These are phyloP conservation scores for Xylariaceae sp. DNA, from an alignment of 2,329 filamentous ascomycete genomes.

Conservation along the genomic window DNA sequence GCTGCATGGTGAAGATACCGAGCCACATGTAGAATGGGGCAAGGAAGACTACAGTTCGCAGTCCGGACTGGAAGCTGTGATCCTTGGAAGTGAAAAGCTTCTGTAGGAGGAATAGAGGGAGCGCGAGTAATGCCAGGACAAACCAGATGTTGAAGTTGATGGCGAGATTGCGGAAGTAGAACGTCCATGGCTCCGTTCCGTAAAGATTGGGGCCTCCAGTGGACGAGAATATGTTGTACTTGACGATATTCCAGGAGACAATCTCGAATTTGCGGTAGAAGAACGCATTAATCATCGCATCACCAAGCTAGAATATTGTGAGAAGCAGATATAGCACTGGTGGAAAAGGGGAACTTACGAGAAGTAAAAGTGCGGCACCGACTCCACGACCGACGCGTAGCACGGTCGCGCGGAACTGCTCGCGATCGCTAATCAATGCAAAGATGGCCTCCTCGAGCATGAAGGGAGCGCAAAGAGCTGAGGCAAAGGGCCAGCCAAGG, in stretches of 20 bases:
- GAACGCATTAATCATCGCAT: slow-evolving; percentile 69
- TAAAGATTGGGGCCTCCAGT: slow-evolving; percentile 85
- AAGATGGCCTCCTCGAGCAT: slow-evolving; percentile 68
- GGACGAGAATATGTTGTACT: slow-evolving; percentile 88
- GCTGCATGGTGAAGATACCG: slow-evolving; percentile 81
- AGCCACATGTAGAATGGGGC: slow-evolving; percentile 94
- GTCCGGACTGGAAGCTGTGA: slow-evolving; percentile 60
- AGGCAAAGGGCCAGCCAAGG: slow-evolving; percentile 91
- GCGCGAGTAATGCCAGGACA: slow-evolving; percentile 64
- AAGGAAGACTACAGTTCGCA: slow-evolving; percentile 73
- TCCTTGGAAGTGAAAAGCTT: slow-evolving; percentile 58
- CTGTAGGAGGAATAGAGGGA: slow-evolving; percentile 72
- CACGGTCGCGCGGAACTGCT: slow-evolving; percentile 55
- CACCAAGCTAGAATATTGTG: slow-evolving; percentile 50
- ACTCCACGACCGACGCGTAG: slow-evolving; percentile 62
- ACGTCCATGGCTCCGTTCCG: slow-evolving; percentile 93
- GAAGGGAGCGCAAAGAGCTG: slow-evolving; percentile 75
- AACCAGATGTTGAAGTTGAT: slow-evolving; percentile 98
- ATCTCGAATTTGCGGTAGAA: slow-evolving; percentile 77
- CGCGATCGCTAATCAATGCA: slow-evolving; percentile 47
- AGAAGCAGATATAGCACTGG: slow-evolving; percentile 4
- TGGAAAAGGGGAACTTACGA: slow-evolving; percentile 49
- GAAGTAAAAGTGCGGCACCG: slow-evolving; percentile 58
- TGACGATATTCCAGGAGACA: slow-evolving; percentile 87
- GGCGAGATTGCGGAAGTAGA: slow-evolving; percentile 84